Evolutionary conservation across 257 asterid species (phyloP).

Genomic region (Petunia axillaris): DNA sequence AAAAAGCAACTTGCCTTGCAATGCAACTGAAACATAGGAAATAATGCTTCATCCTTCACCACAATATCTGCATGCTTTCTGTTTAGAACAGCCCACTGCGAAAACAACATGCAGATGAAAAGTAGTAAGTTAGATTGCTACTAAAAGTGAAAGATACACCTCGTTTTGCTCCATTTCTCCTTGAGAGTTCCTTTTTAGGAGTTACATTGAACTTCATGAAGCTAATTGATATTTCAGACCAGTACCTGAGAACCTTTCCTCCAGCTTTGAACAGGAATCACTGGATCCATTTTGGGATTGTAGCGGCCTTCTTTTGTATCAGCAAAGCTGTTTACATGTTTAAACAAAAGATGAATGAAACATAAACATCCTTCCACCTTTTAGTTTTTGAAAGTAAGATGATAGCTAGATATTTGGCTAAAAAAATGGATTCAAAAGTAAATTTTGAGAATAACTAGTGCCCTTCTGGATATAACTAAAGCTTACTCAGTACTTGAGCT

Average conservation of each 20-base stretch:
- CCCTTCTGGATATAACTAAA: background rate
- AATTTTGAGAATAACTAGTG: slow-evolving; percentile 4
- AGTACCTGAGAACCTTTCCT: slow-evolving; percentile 98
- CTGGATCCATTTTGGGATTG: slow-evolving; percentile 96
- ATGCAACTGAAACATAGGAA: slow-evolving; percentile 80
- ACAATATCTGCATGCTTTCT: slow-evolving; percentile 88
- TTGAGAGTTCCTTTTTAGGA: slow-evolving; percentile 19
- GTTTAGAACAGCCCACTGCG: slow-evolving; percentile 94
- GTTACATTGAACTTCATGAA: background rate
- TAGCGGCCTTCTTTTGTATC: slow-evolving; percentile 90
- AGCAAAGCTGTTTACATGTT: slow-evolving; percentile 70
- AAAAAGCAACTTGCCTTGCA: slow-evolving; percentile 74
- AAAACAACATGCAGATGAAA: slow-evolving; percentile 31
- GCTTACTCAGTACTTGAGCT: slow-evolving; percentile 8
- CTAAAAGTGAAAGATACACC: background rate
- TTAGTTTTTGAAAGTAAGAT: slow-evolving; percentile 18
- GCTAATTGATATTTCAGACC: slow-evolving; percentile 25
- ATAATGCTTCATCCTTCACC: slow-evolving; percentile 71
- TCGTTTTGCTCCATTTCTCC: slow-evolving; percentile 15
- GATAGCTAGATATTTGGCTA: slow-evolving; percentile 11
- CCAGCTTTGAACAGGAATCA: slow-evolving; percentile 78
- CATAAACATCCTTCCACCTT: slow-evolving; percentile 5
- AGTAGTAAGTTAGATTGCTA: slow-evolving; percentile 21
- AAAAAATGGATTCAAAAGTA: background rate
- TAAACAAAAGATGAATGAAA: slow-evolving; percentile 21